Evolutionary conservation across 345 rosid species (phyloP).

Genomic region (Hibiscus tridactylites): DNA sequence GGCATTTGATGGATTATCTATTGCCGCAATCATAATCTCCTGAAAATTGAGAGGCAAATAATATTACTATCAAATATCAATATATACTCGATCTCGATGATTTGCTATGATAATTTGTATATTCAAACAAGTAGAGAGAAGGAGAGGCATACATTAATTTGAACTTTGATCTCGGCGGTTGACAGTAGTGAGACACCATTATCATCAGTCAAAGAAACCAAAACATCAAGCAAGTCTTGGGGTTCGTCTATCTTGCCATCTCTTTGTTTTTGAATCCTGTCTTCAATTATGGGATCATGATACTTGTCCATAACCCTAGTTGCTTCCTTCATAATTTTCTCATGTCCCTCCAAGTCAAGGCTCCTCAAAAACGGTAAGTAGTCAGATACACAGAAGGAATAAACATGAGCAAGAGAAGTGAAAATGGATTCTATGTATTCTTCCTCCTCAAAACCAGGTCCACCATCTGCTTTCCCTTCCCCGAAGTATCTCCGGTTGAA

Average conservation of each 20-base stretch:
- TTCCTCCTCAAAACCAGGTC: neutral
- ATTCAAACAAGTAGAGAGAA: too few relatives aligned
- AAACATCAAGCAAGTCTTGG: constrained; percentile 24
- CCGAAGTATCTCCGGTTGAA: neutral
- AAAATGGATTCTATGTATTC: neutral
- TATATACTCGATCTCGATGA: too few relatives aligned
- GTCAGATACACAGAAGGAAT: neutral
- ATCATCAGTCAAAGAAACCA: neutral
- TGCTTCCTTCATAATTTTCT: neutral
- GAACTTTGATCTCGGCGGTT: too few relatives aligned
- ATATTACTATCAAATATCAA: too few relatives aligned
- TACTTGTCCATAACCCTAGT: neutral
- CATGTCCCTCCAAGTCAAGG: neutral
- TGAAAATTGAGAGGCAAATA: neutral
- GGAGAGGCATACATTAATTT: too few relatives aligned
- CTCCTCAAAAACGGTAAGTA: neutral
- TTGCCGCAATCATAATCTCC: constrained; percentile 15
- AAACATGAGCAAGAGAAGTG: neutral
- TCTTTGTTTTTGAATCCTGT: constrained; percentile 24
- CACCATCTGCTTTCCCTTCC: neutral
- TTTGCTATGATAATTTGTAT: too few relatives aligned
- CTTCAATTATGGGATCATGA: constrained; percentile 30
- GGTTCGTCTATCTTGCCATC: constrained; percentile 3
- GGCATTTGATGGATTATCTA: constrained; percentile 33
- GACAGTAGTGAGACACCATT: too few relatives aligned